These are phyloP conservation scores for Aureobasidium sp. DNA, from an alignment of 2,329 filamentous ascomycete genomes.

Conservation along the genomic window DNA sequence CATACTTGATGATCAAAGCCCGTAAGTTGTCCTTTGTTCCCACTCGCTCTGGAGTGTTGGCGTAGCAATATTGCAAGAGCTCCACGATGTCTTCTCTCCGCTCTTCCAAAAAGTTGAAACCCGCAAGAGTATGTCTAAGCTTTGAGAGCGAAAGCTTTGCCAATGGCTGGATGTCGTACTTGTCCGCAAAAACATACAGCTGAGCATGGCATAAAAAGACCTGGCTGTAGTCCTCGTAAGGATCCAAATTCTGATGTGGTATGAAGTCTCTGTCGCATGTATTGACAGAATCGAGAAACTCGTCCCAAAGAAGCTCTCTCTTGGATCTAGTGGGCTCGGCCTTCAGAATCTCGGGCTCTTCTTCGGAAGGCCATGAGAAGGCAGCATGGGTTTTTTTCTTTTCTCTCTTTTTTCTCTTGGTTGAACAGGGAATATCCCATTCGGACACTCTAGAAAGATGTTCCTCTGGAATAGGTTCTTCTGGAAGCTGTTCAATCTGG, in stretches of 20 bases:
- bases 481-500: background rate
- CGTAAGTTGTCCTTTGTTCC: background rate
- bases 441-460: background rate
- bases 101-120: conserved; percentile 24
- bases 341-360: background rate
- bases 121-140: conserved; percentile 25
- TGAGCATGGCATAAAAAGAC: conserved; percentile 33
- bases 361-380: background rate
- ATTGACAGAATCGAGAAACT: background rate
- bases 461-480: background rate
- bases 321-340: background rate
- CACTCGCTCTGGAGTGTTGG: conserved; percentile 20
- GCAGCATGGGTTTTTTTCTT: background rate
- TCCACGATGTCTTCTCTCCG: conserved; percentile 24
- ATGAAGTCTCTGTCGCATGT: background rate
- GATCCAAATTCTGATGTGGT: background rate
- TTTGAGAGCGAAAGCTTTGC: conserved; percentile 25
- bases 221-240: conserved; percentile 19
- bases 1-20: background rate
- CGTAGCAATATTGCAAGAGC: conserved; percentile 30
- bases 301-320: background rate
- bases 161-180: conserved; percentile 30
- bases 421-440: background rate
- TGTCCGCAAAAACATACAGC: conserved; percentile 34
- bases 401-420: background rate